Conservation (phyloP, 2,329 filamentous ascomycete species). For the Pseudomassariella vexata region DNA sequence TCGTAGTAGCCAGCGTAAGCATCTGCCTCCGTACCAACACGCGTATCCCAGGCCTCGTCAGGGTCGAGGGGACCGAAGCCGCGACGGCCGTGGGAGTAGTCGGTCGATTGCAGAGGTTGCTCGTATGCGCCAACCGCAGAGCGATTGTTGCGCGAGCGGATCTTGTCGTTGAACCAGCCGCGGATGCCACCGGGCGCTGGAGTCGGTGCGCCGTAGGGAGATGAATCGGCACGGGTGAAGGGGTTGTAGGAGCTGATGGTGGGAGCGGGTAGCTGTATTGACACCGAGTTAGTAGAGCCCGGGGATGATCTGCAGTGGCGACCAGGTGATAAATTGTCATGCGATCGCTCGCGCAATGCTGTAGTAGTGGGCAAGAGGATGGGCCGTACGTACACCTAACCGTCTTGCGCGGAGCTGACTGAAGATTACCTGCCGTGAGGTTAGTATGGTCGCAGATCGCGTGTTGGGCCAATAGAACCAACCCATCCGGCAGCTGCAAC, state of each 20-base stretch:
- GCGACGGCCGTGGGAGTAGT: constrained; percentile 36
- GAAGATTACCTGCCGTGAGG: too few species aligned
- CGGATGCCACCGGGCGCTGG: constrained; percentile 56
- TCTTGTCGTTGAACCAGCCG: constrained; percentile 68
- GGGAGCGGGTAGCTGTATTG: constrained; percentile 59
- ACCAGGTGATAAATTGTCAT: neutral
- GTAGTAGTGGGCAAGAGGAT: neutral
- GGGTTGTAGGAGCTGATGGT: constrained; percentile 64
- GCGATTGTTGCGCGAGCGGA: constrained; percentile 61
- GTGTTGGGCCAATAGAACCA: too few species aligned
- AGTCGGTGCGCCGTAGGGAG: constrained; percentile 43
- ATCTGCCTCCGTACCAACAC: constrained; percentile 70
- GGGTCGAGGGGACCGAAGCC: constrained; percentile 68
- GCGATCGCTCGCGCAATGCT: neutral
- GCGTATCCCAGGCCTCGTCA: constrained; percentile 80
- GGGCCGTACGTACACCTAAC: constrained; percentile 56
- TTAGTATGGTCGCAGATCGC: too few species aligned
- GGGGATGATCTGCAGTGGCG: too few species aligned
- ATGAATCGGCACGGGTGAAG: constrained; percentile 48
- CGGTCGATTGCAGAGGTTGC: constrained; percentile 34
- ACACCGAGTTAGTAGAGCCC: neutral
- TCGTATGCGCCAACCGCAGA: constrained; percentile 70
- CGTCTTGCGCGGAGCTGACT: constrained; percentile 67
- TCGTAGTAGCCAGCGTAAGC: constrained; percentile 64
- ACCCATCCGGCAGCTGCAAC: constrained; percentile 59